Percentiles rank a stretch among this genome's conserved stretches.
phyloP scores from a whole-genome alignment of 164 flowering plant genomes.

The Umbellularia californica region DNA sequence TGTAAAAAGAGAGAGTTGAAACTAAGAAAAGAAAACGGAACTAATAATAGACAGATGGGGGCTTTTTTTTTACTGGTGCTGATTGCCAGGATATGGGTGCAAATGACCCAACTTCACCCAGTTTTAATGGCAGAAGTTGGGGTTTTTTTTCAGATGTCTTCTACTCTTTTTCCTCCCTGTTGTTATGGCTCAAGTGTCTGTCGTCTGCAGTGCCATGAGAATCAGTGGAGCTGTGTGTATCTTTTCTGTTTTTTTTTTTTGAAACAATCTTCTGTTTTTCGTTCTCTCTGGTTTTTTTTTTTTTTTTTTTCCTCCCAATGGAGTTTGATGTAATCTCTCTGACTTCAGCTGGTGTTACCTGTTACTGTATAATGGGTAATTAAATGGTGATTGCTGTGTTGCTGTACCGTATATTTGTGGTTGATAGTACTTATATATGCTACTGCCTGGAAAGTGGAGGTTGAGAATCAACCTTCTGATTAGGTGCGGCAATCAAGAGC shows the following conservation, averaged over 20 bases:
- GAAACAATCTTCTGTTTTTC: background rate
- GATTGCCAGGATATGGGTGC: slow-evolving; percentile 8
- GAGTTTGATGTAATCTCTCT: slow-evolving; percentile 13
- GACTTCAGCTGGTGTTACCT: background rate
- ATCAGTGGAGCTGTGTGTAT: slow-evolving; percentile 17
- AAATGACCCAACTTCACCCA: background rate
- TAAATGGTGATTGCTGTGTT: background rate
- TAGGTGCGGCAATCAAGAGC: too few relatives aligned
- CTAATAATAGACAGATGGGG: background rate
- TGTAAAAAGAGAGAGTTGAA: slow-evolving; percentile 31
- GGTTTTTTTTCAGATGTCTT: background rate
- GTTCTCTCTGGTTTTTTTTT: background rate
- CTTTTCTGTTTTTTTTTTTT: background rate
- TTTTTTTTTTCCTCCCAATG: slow-evolving; percentile 10
- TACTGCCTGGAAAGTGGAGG: too few relatives aligned
- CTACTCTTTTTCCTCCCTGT: slow-evolving; percentile 23
- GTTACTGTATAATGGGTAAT: background rate
- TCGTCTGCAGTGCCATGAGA: slow-evolving; percentile 12
- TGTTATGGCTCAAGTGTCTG: slow-evolving; percentile 18
- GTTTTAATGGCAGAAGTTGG: slow-evolving; percentile 9
- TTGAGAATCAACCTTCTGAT: too few relatives aligned
- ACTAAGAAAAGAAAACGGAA: background rate
- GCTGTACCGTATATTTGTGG: too few relatives aligned
- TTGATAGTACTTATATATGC: too few relatives aligned
- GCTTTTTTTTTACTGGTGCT: slow-evolving; percentile 7